Conservation (phyloP, 164 flowering plant genomes). For the Vitis riparia region DNA sequence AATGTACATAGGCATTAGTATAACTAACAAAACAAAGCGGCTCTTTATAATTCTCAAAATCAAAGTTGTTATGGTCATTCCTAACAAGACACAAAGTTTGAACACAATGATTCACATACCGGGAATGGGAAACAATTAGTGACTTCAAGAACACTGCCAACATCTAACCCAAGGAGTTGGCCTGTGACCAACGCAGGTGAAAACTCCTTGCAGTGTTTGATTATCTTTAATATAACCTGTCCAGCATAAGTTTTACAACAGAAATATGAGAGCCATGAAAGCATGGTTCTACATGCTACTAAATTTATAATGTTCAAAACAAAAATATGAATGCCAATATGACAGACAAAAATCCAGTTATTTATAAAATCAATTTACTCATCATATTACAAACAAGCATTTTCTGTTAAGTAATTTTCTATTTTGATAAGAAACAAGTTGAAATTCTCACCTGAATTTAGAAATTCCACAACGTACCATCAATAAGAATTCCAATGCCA, state of each 20-base stretch:
- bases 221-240: slow-evolving; percentile 86
- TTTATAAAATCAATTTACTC: too few species aligned
- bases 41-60: background rate
- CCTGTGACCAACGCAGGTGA: slow-evolving; percentile 90
- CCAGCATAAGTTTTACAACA: background rate
- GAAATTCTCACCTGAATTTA: too few species aligned
- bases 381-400: too few species aligned
- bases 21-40: background rate
- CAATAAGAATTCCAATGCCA: too few species aligned
- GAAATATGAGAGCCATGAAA: too few species aligned
- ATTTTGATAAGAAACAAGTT: too few species aligned
- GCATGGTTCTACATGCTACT: too few species aligned
- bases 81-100: background rate
- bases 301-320: too few species aligned
- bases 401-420: too few species aligned
- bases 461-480: too few species aligned
- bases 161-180: slow-evolving; percentile 94
- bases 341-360: too few species aligned
- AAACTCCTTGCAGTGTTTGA: slow-evolving; percentile 95
- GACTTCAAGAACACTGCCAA: slow-evolving; percentile 98
- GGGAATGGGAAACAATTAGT: slow-evolving; percentile 97
- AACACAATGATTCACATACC: slow-evolving; percentile 35
- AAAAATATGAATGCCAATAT: too few species aligned
- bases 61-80: background rate
- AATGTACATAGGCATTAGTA: background rate